Evolutionary conservation across 176 grass and related monocot genomes (phyloP).

Genomic region (Puccinellia tenuiflora): DNA sequence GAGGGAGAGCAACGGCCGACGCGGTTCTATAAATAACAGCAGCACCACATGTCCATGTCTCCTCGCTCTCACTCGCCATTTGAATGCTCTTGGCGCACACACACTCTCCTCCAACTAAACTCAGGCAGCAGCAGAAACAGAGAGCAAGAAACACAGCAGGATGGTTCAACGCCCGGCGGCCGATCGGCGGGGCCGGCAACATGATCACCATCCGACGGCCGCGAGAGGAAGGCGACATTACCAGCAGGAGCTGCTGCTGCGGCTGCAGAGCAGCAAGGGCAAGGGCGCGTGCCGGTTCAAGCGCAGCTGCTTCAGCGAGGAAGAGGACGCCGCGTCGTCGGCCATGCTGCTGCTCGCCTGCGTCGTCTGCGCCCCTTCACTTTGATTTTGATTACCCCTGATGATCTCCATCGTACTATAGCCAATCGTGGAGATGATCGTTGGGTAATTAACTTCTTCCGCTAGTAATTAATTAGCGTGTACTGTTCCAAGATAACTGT

Average conservation of each 20-base stretch:
- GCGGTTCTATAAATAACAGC: conserved; percentile 9
- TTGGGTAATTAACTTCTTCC: not conserved
- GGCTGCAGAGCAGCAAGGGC: conserved; percentile 66
- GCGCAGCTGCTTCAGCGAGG: conserved; percentile 80
- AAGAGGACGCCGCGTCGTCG: conserved; percentile 60
- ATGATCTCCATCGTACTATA: not conserved
- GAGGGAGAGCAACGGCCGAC: not conserved
- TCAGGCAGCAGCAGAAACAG: not conserved
- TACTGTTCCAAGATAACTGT: not conserved
- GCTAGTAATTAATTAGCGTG: not conserved
- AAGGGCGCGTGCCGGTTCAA: conserved; percentile 79
- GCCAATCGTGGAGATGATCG: not conserved
- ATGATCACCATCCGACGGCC: not conserved
- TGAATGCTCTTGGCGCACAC: not conserved
- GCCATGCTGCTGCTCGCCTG: conserved; percentile 79
- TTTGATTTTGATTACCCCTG: not conserved
- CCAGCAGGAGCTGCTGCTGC: conserved; percentile 16
- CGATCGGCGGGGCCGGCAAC: not conserved
- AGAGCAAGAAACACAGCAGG: not conserved
- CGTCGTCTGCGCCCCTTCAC: conserved; percentile 50
- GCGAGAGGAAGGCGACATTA: not conserved
- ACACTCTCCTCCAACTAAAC: not conserved
- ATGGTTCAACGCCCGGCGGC: conserved; percentile 43
- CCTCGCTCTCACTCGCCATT: not conserved
- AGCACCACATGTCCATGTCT: conserved; percentile 3